phyloP scores from a whole-genome alignment of 179 eudicot genomes.

The Beta macrorhiza region DNA sequence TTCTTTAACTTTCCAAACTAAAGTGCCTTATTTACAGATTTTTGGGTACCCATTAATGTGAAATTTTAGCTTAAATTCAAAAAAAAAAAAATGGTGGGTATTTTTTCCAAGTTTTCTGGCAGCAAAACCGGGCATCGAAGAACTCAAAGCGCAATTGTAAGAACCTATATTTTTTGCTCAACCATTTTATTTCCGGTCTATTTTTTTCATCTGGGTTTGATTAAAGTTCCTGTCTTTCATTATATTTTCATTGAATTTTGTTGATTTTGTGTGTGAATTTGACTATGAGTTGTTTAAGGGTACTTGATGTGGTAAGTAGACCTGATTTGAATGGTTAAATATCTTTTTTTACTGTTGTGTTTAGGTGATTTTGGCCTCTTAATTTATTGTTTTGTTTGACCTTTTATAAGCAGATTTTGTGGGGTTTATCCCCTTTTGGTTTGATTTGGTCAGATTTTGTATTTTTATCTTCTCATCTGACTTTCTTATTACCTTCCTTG shows the following conservation, averaged over 20 bases:
- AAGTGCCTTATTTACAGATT: background rate
- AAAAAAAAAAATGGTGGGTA: conserved; percentile 55
- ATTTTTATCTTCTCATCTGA: conserved; percentile 14
- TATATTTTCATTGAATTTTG: background rate
- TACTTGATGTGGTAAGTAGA: conserved; percentile 24
- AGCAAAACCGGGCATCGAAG: conserved; percentile 54
- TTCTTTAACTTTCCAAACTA: background rate
- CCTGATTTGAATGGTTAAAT: conserved; percentile 23
- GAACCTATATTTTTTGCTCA: conserved; percentile 1
- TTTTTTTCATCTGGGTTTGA: conserved; percentile 20
- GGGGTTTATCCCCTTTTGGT: background rate
- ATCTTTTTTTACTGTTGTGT: conserved; percentile 8
- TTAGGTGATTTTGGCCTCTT: conserved; percentile 16
- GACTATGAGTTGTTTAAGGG: conserved; percentile 12
- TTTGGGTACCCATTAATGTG: conserved; percentile 15
- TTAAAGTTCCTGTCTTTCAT: conserved; percentile 9
- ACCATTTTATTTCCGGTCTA: background rate
- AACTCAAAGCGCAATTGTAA: conserved; percentile 72
- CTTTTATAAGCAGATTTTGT: conserved; percentile 11
- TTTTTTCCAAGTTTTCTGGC: conserved; percentile 62
- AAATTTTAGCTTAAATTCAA: conserved; percentile 14
- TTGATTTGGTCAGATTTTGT: conserved; percentile 23
- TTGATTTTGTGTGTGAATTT: conserved; percentile 13
- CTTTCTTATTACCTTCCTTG: conserved; percentile 8
- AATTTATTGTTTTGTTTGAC: conserved; percentile 25